Conservation (phyloP, 2,329 filamentous ascomycete species). For the Zalaria sp. region DNA sequence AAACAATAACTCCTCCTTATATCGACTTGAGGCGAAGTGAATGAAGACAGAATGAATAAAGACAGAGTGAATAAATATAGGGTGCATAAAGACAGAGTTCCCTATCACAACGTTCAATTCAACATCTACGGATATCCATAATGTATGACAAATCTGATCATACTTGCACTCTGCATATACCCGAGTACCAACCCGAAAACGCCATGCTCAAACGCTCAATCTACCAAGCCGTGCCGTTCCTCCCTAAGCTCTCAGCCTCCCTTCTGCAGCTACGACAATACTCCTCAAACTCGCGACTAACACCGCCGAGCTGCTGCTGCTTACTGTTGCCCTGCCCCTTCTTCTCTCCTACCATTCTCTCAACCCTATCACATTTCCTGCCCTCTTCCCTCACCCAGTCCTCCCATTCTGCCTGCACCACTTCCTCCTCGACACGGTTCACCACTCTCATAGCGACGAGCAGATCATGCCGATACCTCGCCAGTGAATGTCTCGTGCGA, state of each 20-base stretch:
- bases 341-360: conserved; percentile 30
- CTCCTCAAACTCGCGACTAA: conserved; percentile 31
- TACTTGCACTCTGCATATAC: too few species aligned
- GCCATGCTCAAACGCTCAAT: too few species aligned
- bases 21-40: too few species aligned
- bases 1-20: too few species aligned
- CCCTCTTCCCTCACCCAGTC: conserved; percentile 79
- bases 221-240: too few species aligned
- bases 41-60: too few species aligned
- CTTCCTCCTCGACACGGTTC: conserved; percentile 76
- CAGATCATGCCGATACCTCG: conserved; percentile 74
- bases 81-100: too few species aligned
- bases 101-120: too few species aligned
- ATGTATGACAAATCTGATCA: too few species aligned
- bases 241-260: conserved; percentile 14
- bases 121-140: too few species aligned
- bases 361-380: conserved; percentile 53
- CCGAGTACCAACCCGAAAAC: too few species aligned
- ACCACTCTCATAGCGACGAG: conserved; percentile 82
- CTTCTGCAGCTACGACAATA: conserved; percentile 49
- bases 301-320: conserved; percentile 11
- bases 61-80: too few species aligned
- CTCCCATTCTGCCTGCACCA: conserved; percentile 81
- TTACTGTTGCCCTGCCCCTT: conserved; percentile 10
- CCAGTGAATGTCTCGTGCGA: conserved; percentile 69